Evolutionary conservation across 73 alveolate species (phyloP).

Genomic region (Blepharisma stoltei): DNA sequence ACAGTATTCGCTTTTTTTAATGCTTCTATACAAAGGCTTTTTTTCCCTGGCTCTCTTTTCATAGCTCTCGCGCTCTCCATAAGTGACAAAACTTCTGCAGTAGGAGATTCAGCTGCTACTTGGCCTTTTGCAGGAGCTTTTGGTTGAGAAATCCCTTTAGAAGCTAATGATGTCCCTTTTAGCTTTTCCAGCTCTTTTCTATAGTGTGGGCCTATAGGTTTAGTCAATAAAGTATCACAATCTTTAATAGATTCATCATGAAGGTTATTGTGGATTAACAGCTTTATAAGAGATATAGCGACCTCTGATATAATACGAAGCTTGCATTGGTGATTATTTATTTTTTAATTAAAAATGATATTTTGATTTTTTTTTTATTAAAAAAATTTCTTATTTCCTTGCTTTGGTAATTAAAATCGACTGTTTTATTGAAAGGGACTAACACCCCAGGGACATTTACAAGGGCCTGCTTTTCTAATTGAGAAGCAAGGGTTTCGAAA

Average conservation of each 20-base stretch:
- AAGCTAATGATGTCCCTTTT: slow-evolving; percentile 65
- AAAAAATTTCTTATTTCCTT: too few relatives aligned
- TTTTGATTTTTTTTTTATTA: too few relatives aligned
- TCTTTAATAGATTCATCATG: slow-evolving; percentile 9
- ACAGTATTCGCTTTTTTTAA: slow-evolving; percentile 87
- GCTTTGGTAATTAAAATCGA: slow-evolving; percentile 13
- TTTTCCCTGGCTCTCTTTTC: slow-evolving; percentile 16
- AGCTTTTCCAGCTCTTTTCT: slow-evolving; percentile 35
- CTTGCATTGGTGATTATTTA: background rate
- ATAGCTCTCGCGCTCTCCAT: slow-evolving; percentile 18
- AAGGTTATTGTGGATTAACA: background rate
- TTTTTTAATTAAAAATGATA: too few relatives aligned
- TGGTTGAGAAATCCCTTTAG: slow-evolving; percentile 81
- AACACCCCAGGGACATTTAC: slow-evolving; percentile 49
- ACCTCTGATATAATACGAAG: slow-evolving; percentile 17
- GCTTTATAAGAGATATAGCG: background rate
- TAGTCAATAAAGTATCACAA: slow-evolving; percentile 1
- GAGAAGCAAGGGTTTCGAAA: slow-evolving; percentile 91
- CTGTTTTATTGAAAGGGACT: slow-evolving; percentile 9
- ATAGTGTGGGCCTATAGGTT: slow-evolving; percentile 24
- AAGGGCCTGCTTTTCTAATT: slow-evolving; percentile 71
- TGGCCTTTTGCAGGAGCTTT: slow-evolving; percentile 69
- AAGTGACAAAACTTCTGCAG: slow-evolving; percentile 15
- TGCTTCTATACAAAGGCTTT: slow-evolving; percentile 42
- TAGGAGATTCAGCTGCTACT: slow-evolving; percentile 5